Base-by-base conservation (phyloP, 306 rosid species). In the Begonia masoniana region DNA sequence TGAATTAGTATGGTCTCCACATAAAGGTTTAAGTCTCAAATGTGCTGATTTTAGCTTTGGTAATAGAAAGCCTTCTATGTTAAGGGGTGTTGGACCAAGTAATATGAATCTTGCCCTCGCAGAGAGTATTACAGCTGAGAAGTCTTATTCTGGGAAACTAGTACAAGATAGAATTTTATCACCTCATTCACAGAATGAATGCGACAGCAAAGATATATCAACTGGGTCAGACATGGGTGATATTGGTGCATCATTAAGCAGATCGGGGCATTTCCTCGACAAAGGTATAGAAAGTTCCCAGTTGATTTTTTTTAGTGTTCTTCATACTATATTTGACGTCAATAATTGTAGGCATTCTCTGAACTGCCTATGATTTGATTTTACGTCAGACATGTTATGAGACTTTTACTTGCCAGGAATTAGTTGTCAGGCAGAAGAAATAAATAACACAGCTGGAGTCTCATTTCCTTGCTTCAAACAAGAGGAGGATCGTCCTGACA, bases 1-100 rank as follows among this genome's bases (percentile, higher is more conserved):
- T 56, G 97, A 91, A 68, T 76, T 91, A 62, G 96, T 91, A 67
- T 91, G 97, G 97, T 79, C 85, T 75, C 79, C 83, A 60, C 79
- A 75, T 57, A 65, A 73, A 69, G 96, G 97, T 67, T 67, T 63
- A 71, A 63, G 66, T 67, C 79, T 85, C 35, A 76, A 75, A 56
- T 71, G 84, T 64, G 71, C 81, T 42, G 74, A 75, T 70, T 75
- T 73, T 39, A 75, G 76, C 72, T 77, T 71, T 47, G 43, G 73
- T 7, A 52, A 72, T 43, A 60, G 72, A 49, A 78, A 67, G 39
- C 12, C 55, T 58, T 72, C 76, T 48, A 70, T 53, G 41, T 71
- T 69, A 23, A 58, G 67, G 52, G 65, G 49, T 74, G 76, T 66
- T 56, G 84, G 84, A 21, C 76, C 87, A 42, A 84, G 82, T 54